These are phyloP conservation scores for Microthyrium microscopicum DNA, from an alignment of 2,329 filamentous ascomycete species.

Conservation along the genomic window DNA sequence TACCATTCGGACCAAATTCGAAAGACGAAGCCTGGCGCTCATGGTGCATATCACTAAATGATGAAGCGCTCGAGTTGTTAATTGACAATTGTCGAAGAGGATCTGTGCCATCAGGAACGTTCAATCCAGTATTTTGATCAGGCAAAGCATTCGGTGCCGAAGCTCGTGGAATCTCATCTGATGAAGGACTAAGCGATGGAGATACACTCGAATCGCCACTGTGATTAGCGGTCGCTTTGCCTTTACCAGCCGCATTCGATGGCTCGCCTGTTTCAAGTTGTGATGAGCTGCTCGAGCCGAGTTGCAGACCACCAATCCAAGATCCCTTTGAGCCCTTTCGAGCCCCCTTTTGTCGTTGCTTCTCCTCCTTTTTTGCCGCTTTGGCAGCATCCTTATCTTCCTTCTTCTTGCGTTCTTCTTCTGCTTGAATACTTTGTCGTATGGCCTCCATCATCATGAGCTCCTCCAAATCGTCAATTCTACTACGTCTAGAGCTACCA, in stretches of 20 bases:
- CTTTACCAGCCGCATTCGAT: slow-evolving; percentile 24
- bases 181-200: slow-evolving; percentile 22
- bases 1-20: slow-evolving; percentile 35
- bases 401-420: slow-evolving; percentile 81
- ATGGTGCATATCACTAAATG: slow-evolving; percentile 38
- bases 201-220: slow-evolving; percentile 20
- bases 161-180: slow-evolving; percentile 13
- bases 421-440: slow-evolving; percentile 70
- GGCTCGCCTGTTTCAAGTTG: slow-evolving; percentile 10
- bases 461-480: slow-evolving; percentile 81
- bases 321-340: slow-evolving; percentile 55
- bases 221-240: slow-evolving; percentile 29
- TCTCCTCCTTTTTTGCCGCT: slow-evolving; percentile 69
- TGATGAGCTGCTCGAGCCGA: slow-evolving; percentile 1
- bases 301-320: slow-evolving; percentile 37
- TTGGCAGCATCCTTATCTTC: slow-evolving; percentile 68
- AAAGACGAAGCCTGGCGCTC: slow-evolving; percentile 21
- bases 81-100: slow-evolving; percentile 74
- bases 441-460: slow-evolving; percentile 99
- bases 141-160: background rate
- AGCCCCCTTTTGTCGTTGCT: slow-evolving; percentile 46
- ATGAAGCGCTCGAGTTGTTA: slow-evolving; percentile 70
- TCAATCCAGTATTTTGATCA: slow-evolving; percentile 20
- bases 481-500: slow-evolving; percentile 37
- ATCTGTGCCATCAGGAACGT: slow-evolving; percentile 32